These are phyloP conservation scores for Hyphopichia burtonii DNA, from an alignment of 1,139 yeast species.

Conservation along the genomic window DNA sequence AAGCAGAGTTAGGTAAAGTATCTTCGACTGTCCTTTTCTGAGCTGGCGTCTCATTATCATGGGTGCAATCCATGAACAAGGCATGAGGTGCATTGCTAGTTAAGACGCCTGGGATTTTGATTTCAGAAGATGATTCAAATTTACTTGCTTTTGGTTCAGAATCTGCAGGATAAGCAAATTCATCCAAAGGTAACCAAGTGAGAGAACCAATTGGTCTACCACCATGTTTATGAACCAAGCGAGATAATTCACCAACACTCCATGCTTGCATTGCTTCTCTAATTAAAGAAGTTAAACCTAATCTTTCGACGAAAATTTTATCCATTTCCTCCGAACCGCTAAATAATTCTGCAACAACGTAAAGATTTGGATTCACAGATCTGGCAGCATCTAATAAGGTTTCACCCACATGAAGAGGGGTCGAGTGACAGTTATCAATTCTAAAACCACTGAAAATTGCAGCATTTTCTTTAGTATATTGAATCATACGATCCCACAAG, in stretches of 20 bases:
- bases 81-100: conserved; percentile 82
- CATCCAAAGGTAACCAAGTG: conserved; percentile 72
- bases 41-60: conserved; percentile 86
- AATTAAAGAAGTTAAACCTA: conserved; percentile 83
- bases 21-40: conserved; percentile 93
- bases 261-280: conserved; percentile 98
- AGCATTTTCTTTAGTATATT: conserved; percentile 77
- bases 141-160: conserved; percentile 33
- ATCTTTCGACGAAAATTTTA: conserved; percentile 81
- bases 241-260: conserved; percentile 81
- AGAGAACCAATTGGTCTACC: conserved; percentile 95
- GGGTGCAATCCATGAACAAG: conserved; percentile 95
- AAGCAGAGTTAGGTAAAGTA: conserved; percentile 90
- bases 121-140: conserved; percentile 48
- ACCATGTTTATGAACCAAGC: conserved; percentile 87
- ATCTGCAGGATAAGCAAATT: conserved; percentile 62
- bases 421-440: conserved; percentile 93
- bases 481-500: conserved; percentile 84
- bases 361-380: conserved; percentile 75
- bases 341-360: conserved; percentile 92
- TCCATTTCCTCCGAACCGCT: conserved; percentile 92
- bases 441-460: conserved; percentile 80
- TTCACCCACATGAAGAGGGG: conserved; percentile 94
- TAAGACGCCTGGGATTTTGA: conserved; percentile 64
- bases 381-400: conserved; percentile 86